phyloP scores from a whole-genome alignment of 345 rosid species.

The Noccaea caerulescens region DNA sequence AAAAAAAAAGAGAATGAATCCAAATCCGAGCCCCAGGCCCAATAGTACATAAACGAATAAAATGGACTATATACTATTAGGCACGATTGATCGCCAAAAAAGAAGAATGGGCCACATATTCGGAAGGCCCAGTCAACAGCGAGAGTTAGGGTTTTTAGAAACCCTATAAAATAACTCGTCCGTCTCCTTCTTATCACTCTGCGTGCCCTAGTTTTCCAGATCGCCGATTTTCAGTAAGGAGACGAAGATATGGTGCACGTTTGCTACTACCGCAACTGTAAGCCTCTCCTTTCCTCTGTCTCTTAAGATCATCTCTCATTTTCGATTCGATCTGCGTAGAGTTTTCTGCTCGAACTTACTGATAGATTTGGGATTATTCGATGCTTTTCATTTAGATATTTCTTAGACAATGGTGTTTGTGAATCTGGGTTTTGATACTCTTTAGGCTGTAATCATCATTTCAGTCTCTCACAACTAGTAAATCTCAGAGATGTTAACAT shows the following conservation, averaged over 20 bases:
- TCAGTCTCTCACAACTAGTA: not conserved
- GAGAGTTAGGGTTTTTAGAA: conserved; percentile 27
- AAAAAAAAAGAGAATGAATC: not conserved
- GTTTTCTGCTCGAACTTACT: not conserved
- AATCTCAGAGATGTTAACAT: not conserved
- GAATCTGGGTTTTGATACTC: not conserved
- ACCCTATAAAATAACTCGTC: not conserved
- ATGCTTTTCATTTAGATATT: not conserved
- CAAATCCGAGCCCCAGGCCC: not conserved
- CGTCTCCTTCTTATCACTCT: not conserved
- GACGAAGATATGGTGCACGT: conserved; percentile 55
- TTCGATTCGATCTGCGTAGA: not conserved
- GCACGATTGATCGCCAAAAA: too few relatives aligned
- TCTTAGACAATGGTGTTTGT: not conserved
- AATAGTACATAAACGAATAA: not conserved
- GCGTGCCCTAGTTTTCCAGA: conserved; percentile 33
- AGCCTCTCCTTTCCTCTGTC: not conserved
- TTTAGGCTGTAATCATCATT: not conserved
- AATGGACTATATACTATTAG: not conserved
- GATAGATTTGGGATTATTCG: not conserved
- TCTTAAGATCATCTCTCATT: not conserved
- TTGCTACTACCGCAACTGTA: conserved; percentile 60
- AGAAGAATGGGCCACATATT: not conserved
- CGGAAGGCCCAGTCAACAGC: not conserved
- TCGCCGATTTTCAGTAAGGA: conserved; percentile 29